These are phyloP conservation scores for Fusarium udum DNA, from an alignment of 2,329 filamentous ascomycete genomes.

Conservation along the genomic window DNA sequence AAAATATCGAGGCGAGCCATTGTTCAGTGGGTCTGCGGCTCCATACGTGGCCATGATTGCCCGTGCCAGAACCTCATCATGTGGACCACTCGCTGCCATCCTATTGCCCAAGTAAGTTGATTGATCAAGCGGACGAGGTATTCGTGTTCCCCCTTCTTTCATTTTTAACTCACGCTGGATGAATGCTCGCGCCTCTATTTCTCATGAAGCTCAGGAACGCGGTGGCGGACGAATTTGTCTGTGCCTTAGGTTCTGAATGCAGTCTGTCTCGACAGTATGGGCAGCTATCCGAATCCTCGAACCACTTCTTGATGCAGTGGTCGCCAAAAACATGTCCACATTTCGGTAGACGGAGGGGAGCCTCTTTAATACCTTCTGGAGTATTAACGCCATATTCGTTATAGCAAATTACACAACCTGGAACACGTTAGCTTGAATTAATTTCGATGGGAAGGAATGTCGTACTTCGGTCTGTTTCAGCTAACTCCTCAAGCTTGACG, in stretches of 20 bases:
- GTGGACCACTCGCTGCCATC: background rate
- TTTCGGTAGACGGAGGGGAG: constrained; percentile 65
- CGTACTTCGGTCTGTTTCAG: constrained; percentile 60
- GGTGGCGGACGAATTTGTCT: constrained; percentile 27
- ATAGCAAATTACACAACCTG: constrained; percentile 72
- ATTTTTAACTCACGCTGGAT: constrained; percentile 36
- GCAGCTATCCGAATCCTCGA: constrained; percentile 69
- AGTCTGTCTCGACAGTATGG: constrained; percentile 72
- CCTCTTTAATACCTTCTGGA: constrained; percentile 67
- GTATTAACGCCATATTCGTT: constrained; percentile 67
- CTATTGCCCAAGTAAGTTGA: constrained; percentile 27
- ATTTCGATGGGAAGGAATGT: background rate
- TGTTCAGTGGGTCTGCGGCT: constrained; percentile 26
- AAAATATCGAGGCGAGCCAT: constrained; percentile 22
- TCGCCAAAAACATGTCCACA: constrained; percentile 73
- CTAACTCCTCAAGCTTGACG: constrained; percentile 56
- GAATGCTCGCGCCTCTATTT: constrained; percentile 35
- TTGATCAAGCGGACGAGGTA: background rate
- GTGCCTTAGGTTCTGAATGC: constrained; percentile 56
- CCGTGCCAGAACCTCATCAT: constrained; percentile 38
- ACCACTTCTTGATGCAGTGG: constrained; percentile 72
- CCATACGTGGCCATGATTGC: constrained; percentile 18
- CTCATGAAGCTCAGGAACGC: constrained; percentile 48
- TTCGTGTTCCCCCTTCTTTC: background rate
- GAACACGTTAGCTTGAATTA: constrained; percentile 12